These are phyloP conservation scores for Trichoderma oligosporum DNA, from an alignment of 2,329 filamentous ascomycete species.

Conservation along the genomic window DNA sequence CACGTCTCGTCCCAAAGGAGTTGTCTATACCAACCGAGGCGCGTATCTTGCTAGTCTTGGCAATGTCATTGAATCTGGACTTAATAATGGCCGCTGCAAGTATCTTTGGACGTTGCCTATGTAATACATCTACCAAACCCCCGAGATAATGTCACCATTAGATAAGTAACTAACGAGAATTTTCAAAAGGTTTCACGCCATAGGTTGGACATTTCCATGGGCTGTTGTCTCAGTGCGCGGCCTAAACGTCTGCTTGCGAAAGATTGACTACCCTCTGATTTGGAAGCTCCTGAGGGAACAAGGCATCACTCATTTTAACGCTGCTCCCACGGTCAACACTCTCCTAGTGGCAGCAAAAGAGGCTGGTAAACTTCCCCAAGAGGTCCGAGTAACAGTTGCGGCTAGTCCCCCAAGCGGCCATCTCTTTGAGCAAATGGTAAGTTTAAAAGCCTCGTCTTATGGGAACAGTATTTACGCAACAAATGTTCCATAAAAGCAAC, in stretches of 20 bases:
- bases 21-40: slow-evolving; percentile 85
- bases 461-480: no score
- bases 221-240: slow-evolving; percentile 86
- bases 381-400: slow-evolving; percentile 85
- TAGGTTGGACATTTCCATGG: slow-evolving; percentile 89
- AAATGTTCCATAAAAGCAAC: neutral
- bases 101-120: slow-evolving; percentile 93
- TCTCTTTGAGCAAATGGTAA: slow-evolving; percentile 88
- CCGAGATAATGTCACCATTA: neutral
- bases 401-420: slow-evolving; percentile 85
- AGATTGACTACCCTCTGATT: slow-evolving; percentile 91
- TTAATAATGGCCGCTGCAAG: slow-evolving; percentile 72
- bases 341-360: slow-evolving; percentile 77
- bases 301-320: slow-evolving; percentile 89
- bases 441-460: neutral
- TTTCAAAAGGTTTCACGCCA: slow-evolving; percentile 57
- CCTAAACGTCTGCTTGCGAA: slow-evolving; percentile 91
- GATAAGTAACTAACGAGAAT: neutral
- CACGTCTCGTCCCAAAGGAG: slow-evolving; percentile 86
- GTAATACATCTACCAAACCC: slow-evolving; percentile 43
- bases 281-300: slow-evolving; percentile 87
- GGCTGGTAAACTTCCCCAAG: slow-evolving; percentile 63
- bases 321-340: slow-evolving; percentile 94
- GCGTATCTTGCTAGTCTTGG: slow-evolving; percentile 79
- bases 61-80: slow-evolving; percentile 83